Evolutionary conservation across 1,284 basidiomycete species (phyloP), one percentile per base, ranked within the genome.

Genomic region (Nidula niveotomentosa): DNA sequence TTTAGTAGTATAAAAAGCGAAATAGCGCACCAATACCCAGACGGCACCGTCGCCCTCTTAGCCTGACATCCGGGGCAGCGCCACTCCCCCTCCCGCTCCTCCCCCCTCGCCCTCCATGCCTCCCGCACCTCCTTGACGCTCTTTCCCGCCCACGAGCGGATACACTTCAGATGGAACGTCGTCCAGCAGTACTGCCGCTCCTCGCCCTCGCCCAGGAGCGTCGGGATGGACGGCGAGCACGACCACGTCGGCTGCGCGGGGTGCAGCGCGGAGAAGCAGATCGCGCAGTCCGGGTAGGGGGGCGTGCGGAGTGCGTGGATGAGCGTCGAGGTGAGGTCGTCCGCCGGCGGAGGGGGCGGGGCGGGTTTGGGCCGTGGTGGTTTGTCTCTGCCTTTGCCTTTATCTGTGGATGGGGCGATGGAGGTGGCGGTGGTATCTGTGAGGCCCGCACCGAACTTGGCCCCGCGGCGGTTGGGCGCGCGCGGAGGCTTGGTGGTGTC

Each of bases 21-120:
- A 39, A 51, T 9, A 15, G 6, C 65, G 7, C 55, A 92, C 84
- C 81, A 80, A 68, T 96, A 96, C 3, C 78, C 79, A 3, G 75
- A 77, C 0, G 91, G 90, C 1, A 90, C 80, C 4, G 72, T 69
- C 46, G 79, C 76, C 30, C 93, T 76, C 57, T 86, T 88, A 2
- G 84, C 84, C 65, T 94, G 93, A 73, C 93, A 96, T 0, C 92
- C 93, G 0, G 93, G 93, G 69, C 93, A 96, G 54, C 88, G 77
- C 93, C 93, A 95, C 64, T 93, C 89, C 0, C 87, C 87, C 34
- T 77, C 76, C 34, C 76, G 74, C 13, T 57, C 55, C 57, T 93
- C 90, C 1, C 88, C 88, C 56, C 93, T 73, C 2, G 85, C 86
- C 1, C 83, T 76, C 79, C 86, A 91, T 0, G 93, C 91, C 59